Conservation (phyloP, 2,329 filamentous ascomycete genomes). For the Dactylellina sp. region DNA sequence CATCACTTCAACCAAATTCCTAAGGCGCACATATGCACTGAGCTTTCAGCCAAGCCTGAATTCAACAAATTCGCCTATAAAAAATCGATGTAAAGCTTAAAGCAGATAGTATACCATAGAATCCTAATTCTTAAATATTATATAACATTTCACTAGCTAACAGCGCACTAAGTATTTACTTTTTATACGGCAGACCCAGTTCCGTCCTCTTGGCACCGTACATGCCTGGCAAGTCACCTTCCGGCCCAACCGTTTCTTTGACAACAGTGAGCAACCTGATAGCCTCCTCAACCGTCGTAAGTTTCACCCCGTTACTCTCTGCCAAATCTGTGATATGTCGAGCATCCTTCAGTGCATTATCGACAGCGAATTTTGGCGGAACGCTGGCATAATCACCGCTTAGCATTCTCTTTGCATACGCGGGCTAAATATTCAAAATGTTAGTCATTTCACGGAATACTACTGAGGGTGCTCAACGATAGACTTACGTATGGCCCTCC, state of each 20-base stretch:
- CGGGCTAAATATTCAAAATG: conserved; percentile 75
- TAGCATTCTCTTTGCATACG: conserved; percentile 80
- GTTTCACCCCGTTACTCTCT: conserved; percentile 70
- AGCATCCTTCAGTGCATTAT: conserved; percentile 84
- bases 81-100: too few species aligned
- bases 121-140: not conserved
- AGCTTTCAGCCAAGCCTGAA: too few species aligned
- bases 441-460: conserved; percentile 71
- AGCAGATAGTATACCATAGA: too few species aligned
- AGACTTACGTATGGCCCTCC: conserved; percentile 54
- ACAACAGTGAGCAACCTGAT: conserved; percentile 77
- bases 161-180: conserved; percentile 7
- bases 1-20: conserved; percentile 4
- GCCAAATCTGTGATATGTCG: conserved; percentile 79
- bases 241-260: conserved; percentile 75
- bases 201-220: conserved; percentile 50
- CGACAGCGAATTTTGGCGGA: conserved; percentile 83
- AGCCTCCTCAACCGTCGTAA: conserved; percentile 75
- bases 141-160: not conserved
- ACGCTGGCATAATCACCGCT: conserved; percentile 78
- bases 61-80: too few species aligned
- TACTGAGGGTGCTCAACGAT: not conserved
- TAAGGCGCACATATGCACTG: too few species aligned
- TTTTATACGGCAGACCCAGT: conserved; percentile 45
- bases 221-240: conserved; percentile 70